Evolutionary conservation across 2,329 filamentous ascomycete species (phyloP), one percentile per base, ranked within the genome.

Genomic region (Scedosporium apiospermum): DNA sequence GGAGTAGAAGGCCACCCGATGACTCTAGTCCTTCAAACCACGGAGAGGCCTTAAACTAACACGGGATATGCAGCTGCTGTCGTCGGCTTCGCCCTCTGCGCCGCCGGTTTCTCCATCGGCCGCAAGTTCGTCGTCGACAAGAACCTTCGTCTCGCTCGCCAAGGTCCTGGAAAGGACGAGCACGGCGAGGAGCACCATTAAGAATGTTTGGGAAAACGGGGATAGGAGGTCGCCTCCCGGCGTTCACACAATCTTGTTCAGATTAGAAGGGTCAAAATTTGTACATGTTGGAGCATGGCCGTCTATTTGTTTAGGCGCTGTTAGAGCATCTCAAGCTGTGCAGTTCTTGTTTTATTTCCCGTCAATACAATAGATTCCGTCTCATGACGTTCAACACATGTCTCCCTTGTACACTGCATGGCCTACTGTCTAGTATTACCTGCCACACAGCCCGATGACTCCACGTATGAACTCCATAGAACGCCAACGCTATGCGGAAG

Each of bases 121-220:
- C 87, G 88, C 75, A 97, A 98, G 81, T 85, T 99, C 74, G 75
- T 85, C 66, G 86, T 88, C 70, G 95, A 99, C 83, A 93, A 93
- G 85, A 96, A 89, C 71, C 89, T 99, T 71, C 91, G 95, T 74
- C 86, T 98, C 69, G 81, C 81, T 75, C 88, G 92, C 73, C 87
- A 91, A 78, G 80, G 81, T 66, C 73, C 75, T 62, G 73, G 75
- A 64, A 77, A 76, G 59, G 69, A 70, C 58, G 77, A 74, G 53
- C 64, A 72, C 62, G 64, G 65, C 53, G 69, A 62, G 9, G 67
- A 68, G 51, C 71, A 77, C 64, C 72, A 76, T 67, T 76, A 73
- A 70, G 61, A 44, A 49, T 41, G 59, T 59, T 58, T 51, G 23
- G 65, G 63, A 42, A 46, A 42, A 16, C 23, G 49, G 18, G 18